Evolutionary conservation across 2,329 filamentous ascomycete genomes (phyloP).

Genomic region (Neobulgaria alba): DNA sequence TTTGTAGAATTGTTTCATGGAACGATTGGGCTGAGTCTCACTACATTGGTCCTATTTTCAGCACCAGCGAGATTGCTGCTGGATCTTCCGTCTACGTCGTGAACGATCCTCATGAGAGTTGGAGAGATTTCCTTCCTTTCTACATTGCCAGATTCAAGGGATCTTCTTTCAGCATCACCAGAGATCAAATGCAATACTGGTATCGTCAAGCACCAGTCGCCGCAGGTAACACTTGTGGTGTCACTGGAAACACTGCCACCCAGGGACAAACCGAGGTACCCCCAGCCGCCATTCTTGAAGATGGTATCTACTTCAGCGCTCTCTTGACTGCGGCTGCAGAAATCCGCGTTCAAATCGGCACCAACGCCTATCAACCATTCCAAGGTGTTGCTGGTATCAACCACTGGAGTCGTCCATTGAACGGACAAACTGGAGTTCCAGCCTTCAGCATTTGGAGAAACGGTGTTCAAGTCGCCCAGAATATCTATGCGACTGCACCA

Average conservation of each 20-base stretch:
- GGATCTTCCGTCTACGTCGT: constrained; percentile 39
- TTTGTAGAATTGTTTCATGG: constrained; percentile 34
- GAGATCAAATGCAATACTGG: constrained; percentile 34
- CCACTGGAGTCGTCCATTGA: constrained; percentile 25
- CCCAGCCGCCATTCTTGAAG: constrained; percentile 28
- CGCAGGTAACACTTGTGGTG: constrained; percentile 28
- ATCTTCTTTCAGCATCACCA: constrained; percentile 23
- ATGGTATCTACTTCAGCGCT: constrained; percentile 24
- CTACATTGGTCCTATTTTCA: constrained; percentile 41
- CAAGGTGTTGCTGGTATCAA: constrained; percentile 17
- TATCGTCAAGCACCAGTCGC: constrained; percentile 32
- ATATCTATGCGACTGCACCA: neutral
- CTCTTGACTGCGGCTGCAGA: constrained; percentile 24
- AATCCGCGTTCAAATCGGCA: constrained; percentile 29
- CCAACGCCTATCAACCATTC: constrained; percentile 9
- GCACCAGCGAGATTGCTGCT: constrained; percentile 29
- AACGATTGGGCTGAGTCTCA: constrained; percentile 47
- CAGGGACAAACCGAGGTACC: constrained; percentile 15
- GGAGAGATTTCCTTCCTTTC: constrained; percentile 40
- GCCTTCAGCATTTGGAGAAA: constrained; percentile 23
- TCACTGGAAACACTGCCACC: constrained; percentile 25
- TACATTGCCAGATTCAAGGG: constrained; percentile 43
- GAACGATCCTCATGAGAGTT: constrained; percentile 41
- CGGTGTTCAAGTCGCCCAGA: constrained; percentile 1
- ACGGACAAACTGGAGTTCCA: constrained; percentile 27